Evolutionary conservation across 768 basidiomycete species (phyloP).

Genomic region (Amanita thiersii): DNA sequence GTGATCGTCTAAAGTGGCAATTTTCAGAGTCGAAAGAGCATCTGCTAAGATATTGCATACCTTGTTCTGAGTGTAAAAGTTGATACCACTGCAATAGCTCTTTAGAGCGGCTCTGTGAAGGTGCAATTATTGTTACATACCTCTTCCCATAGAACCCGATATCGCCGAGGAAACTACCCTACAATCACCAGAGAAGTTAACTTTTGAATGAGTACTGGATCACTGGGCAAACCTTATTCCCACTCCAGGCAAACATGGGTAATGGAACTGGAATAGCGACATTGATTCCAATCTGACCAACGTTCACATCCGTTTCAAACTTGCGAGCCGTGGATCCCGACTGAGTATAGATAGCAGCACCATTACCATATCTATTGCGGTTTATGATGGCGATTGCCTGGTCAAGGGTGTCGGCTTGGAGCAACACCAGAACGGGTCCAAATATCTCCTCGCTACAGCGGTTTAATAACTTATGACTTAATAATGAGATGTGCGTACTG

Average conservation of each 20-base stretch:
- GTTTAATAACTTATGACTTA: constrained; percentile 2
- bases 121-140: constrained; percentile 25
- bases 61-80: constrained; percentile 97
- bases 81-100: constrained; percentile 55
- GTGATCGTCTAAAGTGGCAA: constrained; percentile 70
- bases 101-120: not conserved
- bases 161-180: constrained; percentile 77
- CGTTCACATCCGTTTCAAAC: constrained; percentile 83
- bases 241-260: constrained; percentile 95
- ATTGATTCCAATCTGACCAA: constrained; percentile 92
- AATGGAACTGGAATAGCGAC: constrained; percentile 87
- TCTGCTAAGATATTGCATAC: constrained; percentile 20
- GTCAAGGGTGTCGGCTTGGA: constrained; percentile 78
- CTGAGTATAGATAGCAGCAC: constrained; percentile 93
- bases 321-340: constrained; percentile 91
- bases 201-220: not conserved
- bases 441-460: constrained; percentile 82
- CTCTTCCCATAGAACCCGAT: constrained; percentile 88
- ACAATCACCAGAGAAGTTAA: constrained; percentile 1
- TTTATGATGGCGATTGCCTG: constrained; percentile 90
- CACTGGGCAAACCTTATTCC: constrained; percentile 58
- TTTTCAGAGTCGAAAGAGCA: constrained; percentile 2
- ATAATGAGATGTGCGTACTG: constrained; percentile 39
- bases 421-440: constrained; percentile 77
- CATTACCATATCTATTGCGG: constrained; percentile 86